phyloP scores from a whole-genome alignment of 768 basidiomycete species.

The Lanmaoa rubissima region DNA sequence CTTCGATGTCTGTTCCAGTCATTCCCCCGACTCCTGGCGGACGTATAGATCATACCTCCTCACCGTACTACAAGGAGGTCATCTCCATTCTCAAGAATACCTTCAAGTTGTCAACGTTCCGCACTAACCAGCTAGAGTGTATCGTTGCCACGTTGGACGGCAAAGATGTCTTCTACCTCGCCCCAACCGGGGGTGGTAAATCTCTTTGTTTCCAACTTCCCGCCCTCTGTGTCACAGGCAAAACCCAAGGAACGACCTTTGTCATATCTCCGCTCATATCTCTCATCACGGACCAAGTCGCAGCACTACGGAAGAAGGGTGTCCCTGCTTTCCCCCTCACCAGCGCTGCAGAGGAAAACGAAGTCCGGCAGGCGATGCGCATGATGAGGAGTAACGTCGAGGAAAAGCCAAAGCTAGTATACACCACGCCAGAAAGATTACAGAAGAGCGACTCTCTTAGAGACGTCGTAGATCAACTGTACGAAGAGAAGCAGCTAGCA shows the following conservation, averaged over 20 bases:
- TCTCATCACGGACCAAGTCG: conserved; percentile 88
- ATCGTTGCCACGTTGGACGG: conserved; percentile 78
- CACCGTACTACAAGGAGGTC: conserved; percentile 31
- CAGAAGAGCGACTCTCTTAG: conserved; percentile 57
- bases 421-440: conserved; percentile 91
- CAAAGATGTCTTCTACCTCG: conserved; percentile 88
- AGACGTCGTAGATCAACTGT: conserved; percentile 54
- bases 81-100: conserved; percentile 32
- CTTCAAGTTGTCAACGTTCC: conserved; percentile 70
- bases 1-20: conserved; percentile 1
- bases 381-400: conserved; percentile 39
- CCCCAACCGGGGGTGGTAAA: conserved; percentile 96
- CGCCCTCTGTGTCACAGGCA: conserved; percentile 71
- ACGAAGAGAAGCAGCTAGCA: conserved; percentile 59
- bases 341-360: conserved; percentile 46
- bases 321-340: conserved; percentile 73
- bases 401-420: conserved; percentile 66
- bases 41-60: conserved; percentile 33
- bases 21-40: not conserved
- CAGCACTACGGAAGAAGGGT: conserved; percentile 56
- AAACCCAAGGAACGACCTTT: conserved; percentile 78
- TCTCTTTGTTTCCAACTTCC: conserved; percentile 90
- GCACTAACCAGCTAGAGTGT: conserved; percentile 83
- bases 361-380: conserved; percentile 39
- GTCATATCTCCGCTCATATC: conserved; percentile 89